These are phyloP conservation scores for Coemansia sp. DNA, from an alignment of 192 early-diverging fungal species.

Conservation along the genomic window DNA sequence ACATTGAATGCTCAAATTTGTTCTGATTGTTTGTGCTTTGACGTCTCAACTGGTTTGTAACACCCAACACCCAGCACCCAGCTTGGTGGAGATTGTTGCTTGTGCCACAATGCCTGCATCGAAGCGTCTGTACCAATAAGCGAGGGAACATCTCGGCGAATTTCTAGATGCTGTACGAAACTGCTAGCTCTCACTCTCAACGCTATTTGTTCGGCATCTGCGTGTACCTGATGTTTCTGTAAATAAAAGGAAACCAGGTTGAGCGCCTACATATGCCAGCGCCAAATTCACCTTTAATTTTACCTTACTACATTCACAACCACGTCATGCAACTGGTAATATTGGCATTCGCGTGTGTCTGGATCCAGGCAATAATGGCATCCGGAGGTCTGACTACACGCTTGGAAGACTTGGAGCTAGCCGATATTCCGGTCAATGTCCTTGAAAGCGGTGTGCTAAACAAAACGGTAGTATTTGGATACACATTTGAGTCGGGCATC, in stretches of 20 bases:
- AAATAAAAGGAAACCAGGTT: neutral
- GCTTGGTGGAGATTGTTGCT: neutral
- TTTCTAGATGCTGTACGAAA: neutral
- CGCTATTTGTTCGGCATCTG: neutral
- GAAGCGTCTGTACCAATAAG: neutral
- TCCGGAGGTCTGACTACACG: neutral
- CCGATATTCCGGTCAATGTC: slow-evolving; percentile 25
- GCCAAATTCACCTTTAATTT: neutral
- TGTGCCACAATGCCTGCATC: neutral
- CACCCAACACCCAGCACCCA: neutral
- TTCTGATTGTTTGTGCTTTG: too few relatives aligned
- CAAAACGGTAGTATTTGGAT: slow-evolving; percentile 39
- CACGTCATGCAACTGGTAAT: neutral
- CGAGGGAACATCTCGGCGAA: slow-evolving; percentile 1
- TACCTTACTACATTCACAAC: neutral
- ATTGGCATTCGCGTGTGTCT: neutral
- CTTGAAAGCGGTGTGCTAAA: slow-evolving; percentile 34
- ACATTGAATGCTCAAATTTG: too few relatives aligned
- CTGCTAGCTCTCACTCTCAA: neutral
- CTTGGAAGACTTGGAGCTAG: slow-evolving; percentile 5
- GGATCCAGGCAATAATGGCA: neutral
- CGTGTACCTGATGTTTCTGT: neutral
- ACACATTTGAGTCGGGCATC: slow-evolving; percentile 29
- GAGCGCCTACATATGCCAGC: neutral
- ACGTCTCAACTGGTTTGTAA: too few relatives aligned